Base-by-base conservation (phyloP, 768 basidiomycete species). In the Rhodotorula kratochvilovae region DNA sequence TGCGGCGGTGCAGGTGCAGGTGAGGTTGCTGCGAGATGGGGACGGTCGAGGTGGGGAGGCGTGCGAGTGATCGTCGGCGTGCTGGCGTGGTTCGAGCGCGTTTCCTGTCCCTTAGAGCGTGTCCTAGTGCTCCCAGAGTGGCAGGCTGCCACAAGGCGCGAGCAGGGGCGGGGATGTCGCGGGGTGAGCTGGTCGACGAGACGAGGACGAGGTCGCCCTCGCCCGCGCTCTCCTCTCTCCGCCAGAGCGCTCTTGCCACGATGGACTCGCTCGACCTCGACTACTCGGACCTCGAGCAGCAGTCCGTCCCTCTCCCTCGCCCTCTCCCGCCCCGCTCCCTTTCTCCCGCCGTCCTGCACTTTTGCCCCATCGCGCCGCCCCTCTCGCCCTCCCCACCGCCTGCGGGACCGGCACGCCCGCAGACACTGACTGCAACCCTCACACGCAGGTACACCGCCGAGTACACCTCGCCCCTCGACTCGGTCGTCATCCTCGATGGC, bases 401-500 rank as follows among this genome's bases (percentile, higher is more conserved):
- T 19, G 7, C 54, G 6, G 1, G 1, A 2, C 19, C 21, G 2
- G 21, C 29, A 19, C 29, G 29, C 29, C 3, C 1, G 13, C 56
- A 57, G 36, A 33, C 57, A 10, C 66, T 39, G 73, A 76, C 53
- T n/a, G 29, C 68, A 58, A n/a, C 54, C 35, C 66, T 25, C 57
- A 60, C 31, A 46, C n/a, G 15, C 79, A 96, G 93, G 84, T 95
- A 92, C 82, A 85, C 88, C 74, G 88, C 94, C 76, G 83, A 90
- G 67, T 87, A 87, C 73, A 90, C 91, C 76, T 88, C 92, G 74
- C 86, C 90, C 51, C 86, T 97, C 78, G 96, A 98, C 83, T 91
- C 90, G 79, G 87, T 91, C 67, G 81, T 99, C 63, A 89, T 98
- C 63, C 87, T 98, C 68, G 96, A 98, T 80, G 92, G 92, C 61